Evolutionary conservation across 2,329 filamentous ascomycete genomes (phyloP).

Genomic region (Epichloe uncinata): DNA sequence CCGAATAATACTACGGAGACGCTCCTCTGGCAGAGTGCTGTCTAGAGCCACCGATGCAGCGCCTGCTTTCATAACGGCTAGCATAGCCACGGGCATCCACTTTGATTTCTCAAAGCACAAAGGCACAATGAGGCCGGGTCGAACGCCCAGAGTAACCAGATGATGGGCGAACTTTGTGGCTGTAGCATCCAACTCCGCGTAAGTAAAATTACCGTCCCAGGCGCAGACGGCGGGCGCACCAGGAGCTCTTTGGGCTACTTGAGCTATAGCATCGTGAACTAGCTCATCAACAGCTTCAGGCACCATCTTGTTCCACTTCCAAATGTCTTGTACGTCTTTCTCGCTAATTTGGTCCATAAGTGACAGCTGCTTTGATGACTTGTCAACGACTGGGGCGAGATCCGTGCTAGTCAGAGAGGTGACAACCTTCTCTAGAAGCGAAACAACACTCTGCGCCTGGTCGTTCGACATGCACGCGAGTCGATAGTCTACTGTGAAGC

Average conservation of each 20-base stretch:
- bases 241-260: background rate
- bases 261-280: background rate
- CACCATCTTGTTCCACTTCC: background rate
- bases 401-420: background rate
- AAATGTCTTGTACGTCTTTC: background rate
- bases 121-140: conserved; percentile 14
- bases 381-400: background rate
- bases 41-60: conserved; percentile 10
- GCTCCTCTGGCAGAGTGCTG: conserved; percentile 5
- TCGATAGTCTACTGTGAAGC: conserved; percentile 1
- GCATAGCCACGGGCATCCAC: conserved; percentile 18
- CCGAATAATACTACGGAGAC: conserved; percentile 2
- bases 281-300: background rate
- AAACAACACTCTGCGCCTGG: background rate
- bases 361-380: background rate
- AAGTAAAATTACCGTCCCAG: conserved; percentile 16
- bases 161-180: conserved; percentile 5
- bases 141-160: conserved; percentile 9
- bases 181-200: conserved; percentile 8
- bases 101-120: conserved; percentile 24
- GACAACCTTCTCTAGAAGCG: conserved; percentile 1
- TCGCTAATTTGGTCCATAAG: background rate
- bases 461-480: background rate
- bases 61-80: conserved; percentile 22
- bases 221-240: conserved; percentile 5